Evolutionary conservation across 2,329 filamentous ascomycete genomes (phyloP).

Genomic region (Venturia pyrina): DNA sequence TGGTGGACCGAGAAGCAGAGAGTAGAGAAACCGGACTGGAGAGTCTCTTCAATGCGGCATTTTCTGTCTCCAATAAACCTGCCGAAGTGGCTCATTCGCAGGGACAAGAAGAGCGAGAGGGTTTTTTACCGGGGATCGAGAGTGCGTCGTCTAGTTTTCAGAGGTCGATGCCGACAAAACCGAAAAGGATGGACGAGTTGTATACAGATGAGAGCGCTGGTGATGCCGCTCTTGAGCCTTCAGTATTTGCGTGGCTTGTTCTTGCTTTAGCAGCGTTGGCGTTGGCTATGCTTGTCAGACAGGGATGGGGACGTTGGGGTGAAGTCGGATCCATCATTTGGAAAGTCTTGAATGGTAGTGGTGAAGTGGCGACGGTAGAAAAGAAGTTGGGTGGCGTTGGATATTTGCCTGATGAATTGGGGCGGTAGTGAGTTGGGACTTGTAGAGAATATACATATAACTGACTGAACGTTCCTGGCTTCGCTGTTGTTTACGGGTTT

Average conservation of each 20-base stretch:
- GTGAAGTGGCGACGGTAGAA: background rate
- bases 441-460: too few relatives aligned
- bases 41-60: slow-evolving; percentile 16
- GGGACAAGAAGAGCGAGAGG: background rate
- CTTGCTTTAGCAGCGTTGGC: background rate
- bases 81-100: background rate
- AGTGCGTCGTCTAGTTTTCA: background rate
- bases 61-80: slow-evolving; percentile 13
- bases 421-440: background rate
- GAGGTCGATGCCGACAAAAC: background rate
- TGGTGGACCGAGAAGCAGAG: slow-evolving; percentile 11
- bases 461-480: too few relatives aligned
- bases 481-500: too few relatives aligned
- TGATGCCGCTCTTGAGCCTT: background rate
- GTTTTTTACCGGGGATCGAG: background rate
- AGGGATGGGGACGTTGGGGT: background rate
- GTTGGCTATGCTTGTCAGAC: background rate
- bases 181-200: background rate
- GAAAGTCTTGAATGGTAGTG: background rate
- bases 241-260: background rate
- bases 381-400: background rate
- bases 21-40: slow-evolving; percentile 17
- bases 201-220: background rate
- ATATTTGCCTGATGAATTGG: background rate
- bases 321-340: background rate